These are phyloP conservation scores for Posidonia oceanica DNA, from an alignment of 116 monocot species.

Conservation along the genomic window DNA sequence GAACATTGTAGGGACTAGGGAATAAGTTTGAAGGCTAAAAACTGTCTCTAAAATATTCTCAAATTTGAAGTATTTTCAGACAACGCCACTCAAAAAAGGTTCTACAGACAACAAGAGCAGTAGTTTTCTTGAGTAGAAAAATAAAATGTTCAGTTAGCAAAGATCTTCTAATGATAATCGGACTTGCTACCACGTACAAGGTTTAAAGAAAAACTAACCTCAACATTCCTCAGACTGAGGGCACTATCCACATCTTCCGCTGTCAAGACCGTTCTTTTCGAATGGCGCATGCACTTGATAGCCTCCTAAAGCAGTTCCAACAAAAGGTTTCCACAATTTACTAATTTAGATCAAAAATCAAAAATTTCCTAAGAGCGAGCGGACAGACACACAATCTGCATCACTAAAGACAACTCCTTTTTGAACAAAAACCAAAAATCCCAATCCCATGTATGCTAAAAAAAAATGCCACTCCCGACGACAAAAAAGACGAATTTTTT, in stretches of 20 bases:
- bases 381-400: neutral
- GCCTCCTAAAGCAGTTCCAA: slow-evolving; percentile 48
- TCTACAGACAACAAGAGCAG: too few species aligned
- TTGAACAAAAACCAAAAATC: neutral
- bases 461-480: neutral
- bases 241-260: slow-evolving; percentile 95
- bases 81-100: too few species aligned
- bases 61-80: too few species aligned
- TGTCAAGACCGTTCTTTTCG: slow-evolving; percentile 73
- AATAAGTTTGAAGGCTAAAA: too few species aligned
- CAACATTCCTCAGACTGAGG: slow-evolving; percentile 73
- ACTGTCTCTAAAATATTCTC: too few species aligned
- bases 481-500: neutral
- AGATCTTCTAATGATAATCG: neutral
- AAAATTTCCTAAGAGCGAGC: neutral
- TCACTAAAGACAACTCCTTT: neutral
- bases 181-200: neutral
- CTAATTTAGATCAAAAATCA: neutral
- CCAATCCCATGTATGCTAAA: neutral
- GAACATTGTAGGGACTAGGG: too few species aligned
- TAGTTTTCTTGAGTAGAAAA: neutral
- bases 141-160: neutral
- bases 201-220: slow-evolving; percentile 25
- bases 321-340: neutral
- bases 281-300: slow-evolving; percentile 97